Evolutionary conservation across 768 basidiomycete species (phyloP), one percentile per base, ranked within the genome.

Genomic region (Agaricus sinodeliciosus): DNA sequence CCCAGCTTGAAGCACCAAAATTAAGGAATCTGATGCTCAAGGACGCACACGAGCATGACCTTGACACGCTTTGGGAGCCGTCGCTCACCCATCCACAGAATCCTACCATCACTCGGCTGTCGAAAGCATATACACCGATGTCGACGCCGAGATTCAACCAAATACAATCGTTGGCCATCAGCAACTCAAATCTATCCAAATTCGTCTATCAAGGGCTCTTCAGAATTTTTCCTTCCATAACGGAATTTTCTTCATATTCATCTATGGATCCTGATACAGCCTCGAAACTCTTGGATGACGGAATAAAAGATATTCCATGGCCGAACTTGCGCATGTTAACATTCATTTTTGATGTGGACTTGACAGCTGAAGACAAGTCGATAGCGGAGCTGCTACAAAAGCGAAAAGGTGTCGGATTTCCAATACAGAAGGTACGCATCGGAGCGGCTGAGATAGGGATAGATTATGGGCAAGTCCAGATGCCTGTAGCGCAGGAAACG

Each of bases 21-120:
- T 64, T 79, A 27, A 57, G 67, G 22, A 72, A 70, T 9, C 61
- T 79, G 40, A 67, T 69, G 3, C 62, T 79, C 49, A 76, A 77
- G 55, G 69, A 67, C 13, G 61, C 72, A 8, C 70, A 72, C 28
- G 69, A 73, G 37, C 59, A 61, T 34, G 77, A 79, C 55, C 65
- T 78, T 1, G 70, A 74, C 53, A 54, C 57, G 1, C 67, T 78
- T 50, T 66, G 67, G 60, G 48, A 56, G 3, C 44, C 57, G 13
- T 15, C 7, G 15, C 28, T 12, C 36, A 15, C 19, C 51, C 3
- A 15, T 34, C 12, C 28, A 11, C 34, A 7, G 28, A 25, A 1
- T 5, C 47, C 22, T 8, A 31, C 31, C 31, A 31, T 31, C 31
- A 11, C 7, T 2, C 2, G 31, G 11, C 6, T 8, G 31, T 35